A percentile compares a stretch with the other conserved stretches of the same genome.
These are phyloP conservation scores for Coccomyxa subellipsoidea DNA, from an alignment of 163 green algal species.

Conservation along the genomic window DNA sequence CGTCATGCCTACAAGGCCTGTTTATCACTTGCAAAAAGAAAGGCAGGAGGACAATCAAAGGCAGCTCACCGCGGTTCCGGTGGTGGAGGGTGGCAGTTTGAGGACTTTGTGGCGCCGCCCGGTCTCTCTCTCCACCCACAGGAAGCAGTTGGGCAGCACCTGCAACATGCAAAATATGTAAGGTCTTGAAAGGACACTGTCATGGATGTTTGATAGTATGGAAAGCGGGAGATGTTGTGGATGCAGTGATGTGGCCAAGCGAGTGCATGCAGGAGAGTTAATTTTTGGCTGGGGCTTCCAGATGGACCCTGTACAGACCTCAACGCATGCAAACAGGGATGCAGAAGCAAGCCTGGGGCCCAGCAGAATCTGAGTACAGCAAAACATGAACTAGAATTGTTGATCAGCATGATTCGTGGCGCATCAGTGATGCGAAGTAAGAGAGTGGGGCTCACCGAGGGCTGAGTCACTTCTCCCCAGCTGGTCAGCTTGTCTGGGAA, in stretches of 20 bases:
- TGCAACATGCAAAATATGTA: background rate
- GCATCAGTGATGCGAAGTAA: no score
- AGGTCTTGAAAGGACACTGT: no score
- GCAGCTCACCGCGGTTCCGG: background rate
- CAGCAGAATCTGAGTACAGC: no score
- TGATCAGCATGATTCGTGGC: no score
- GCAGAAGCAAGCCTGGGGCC: background rate
- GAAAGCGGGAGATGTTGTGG: no score
- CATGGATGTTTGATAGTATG: no score
- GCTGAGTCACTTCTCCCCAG: background rate
- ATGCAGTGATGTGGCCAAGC: background rate
- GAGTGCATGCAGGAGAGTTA: background rate
- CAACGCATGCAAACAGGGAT: background rate
- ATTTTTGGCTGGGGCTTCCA: no score
- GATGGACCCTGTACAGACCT: no score
- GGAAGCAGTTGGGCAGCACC: slow-evolving; percentile 7
- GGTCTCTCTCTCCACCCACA: slow-evolving; percentile 6
- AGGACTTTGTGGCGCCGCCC: slow-evolving; percentile 4
- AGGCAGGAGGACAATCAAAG: background rate
- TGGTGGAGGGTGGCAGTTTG: slow-evolving; percentile 5
- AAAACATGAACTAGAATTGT: no score
- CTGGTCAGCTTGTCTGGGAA: background rate
- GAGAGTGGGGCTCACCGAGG: background rate
- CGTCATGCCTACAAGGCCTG: background rate
- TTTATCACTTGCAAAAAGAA: background rate